Conservation (phyloP, 116 monocot species). For the Trichopus zeylanicus region DNA sequence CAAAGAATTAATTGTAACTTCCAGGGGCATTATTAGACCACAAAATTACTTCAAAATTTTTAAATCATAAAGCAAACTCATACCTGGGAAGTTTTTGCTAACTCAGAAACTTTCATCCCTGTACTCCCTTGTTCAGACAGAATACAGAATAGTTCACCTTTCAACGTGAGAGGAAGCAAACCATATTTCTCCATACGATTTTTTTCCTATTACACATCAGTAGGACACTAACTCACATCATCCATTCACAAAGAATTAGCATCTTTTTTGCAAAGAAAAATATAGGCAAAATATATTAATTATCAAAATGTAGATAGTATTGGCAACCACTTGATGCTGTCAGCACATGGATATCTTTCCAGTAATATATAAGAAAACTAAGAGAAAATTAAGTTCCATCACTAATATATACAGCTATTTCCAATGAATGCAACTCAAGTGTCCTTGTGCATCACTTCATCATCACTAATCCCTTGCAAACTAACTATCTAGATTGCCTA, state of each 20-base stretch:
- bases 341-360: not conserved
- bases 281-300: too few species aligned
- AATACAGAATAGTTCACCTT: constrained; percentile 68
- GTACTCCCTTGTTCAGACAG: constrained; percentile 61
- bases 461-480: too few species aligned
- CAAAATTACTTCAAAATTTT: too few species aligned
- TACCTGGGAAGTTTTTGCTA: constrained; percentile 74
- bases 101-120: constrained; percentile 64
- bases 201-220: constrained; percentile 36
- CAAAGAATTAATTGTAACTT: too few species aligned
- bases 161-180: constrained; percentile 62
- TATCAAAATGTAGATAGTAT: too few species aligned
- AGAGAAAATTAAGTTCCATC: not conserved
- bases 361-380: not conserved
- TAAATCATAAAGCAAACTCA: not conserved
- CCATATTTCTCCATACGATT: constrained; percentile 72
- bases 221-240: not conserved
- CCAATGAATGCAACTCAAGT: too few species aligned
- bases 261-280: too few species aligned
- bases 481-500: too few species aligned
- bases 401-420: too few species aligned
- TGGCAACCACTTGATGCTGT: too few species aligned
- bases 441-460: too few species aligned
- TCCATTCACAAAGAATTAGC: not conserved
- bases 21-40: too few species aligned